Evolutionary conservation across 1,284 basidiomycete species (phyloP).

Genomic region (Rhodofomes roseus): DNA sequence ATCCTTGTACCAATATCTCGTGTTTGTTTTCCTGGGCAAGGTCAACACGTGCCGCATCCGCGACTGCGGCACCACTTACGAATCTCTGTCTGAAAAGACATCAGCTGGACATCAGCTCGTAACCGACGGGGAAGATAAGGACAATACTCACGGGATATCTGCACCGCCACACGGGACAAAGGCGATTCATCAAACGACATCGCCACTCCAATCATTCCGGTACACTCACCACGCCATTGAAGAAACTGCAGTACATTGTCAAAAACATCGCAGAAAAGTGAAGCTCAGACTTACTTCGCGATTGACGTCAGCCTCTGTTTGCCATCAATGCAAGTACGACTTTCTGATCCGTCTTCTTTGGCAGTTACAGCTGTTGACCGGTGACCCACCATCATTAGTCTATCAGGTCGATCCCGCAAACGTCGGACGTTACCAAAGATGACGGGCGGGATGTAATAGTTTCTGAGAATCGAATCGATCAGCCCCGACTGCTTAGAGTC

Average conservation of each 20-base stretch:
- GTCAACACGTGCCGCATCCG: neutral
- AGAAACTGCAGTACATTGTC: conserved; percentile 44
- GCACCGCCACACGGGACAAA: neutral
- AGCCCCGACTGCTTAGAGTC: conserved; percentile 34
- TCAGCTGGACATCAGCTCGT: neutral
- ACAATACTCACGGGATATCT: conserved; percentile 27
- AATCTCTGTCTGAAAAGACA: conserved; percentile 46
- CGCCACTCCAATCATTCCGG: neutral
- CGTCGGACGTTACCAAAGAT: conserved; percentile 52
- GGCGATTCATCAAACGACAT: neutral
- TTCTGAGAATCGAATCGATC: conserved; percentile 40
- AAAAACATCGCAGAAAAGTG: neutral
- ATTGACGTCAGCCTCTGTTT: conserved; percentile 78
- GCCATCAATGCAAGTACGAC: conserved; percentile 69
- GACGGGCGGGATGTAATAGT: conserved; percentile 50
- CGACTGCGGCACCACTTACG: conserved; percentile 34
- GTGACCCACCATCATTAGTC: neutral
- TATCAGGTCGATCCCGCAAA: neutral
- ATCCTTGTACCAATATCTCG: conserved; percentile 53
- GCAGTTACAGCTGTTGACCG: conserved; percentile 39
- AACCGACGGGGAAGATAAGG: neutral
- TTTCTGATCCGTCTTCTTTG: conserved; percentile 57
- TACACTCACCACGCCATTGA: conserved; percentile 64
- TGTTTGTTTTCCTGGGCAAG: conserved; percentile 31
- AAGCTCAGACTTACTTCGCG: conserved; percentile 39